A percentile compares a stretch with the other conserved stretches of the same genome.
Conservation (phyloP, 805 yeast species). For the Saccharomycopsis fibuligera region DNA sequence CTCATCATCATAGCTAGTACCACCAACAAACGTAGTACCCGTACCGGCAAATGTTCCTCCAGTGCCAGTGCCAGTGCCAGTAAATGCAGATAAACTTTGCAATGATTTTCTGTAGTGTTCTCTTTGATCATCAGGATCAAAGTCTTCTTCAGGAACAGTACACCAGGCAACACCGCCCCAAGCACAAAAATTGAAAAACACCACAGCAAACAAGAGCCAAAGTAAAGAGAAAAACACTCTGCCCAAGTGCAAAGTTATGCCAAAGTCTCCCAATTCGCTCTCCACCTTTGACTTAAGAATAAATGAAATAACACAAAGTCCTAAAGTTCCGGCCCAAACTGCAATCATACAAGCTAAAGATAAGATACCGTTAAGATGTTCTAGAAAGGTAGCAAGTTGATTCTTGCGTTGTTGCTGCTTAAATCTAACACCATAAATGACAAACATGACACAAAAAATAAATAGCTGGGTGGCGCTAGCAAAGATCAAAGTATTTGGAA, state of each 20-base stretch:
- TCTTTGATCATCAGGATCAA: conserved; percentile 8
- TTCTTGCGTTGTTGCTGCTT: conserved; percentile 2
- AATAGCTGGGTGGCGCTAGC: conserved; percentile 28
- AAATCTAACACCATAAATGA: neutral
- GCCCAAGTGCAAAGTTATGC: conserved; percentile 40
- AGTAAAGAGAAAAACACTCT: conserved; percentile 34
- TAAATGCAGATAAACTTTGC: conserved; percentile 10
- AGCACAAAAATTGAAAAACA: conserved; percentile 21
- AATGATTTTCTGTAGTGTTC: conserved; percentile 14
- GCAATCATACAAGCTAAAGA: conserved; percentile 32
- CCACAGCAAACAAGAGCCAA: conserved; percentile 32
- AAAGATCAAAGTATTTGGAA: conserved; percentile 27
- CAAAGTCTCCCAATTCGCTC: conserved; percentile 38
- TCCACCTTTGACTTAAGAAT: conserved; percentile 27
- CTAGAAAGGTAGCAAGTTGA: conserved; percentile 22
- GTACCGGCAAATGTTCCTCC: too few species aligned
- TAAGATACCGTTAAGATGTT: conserved; percentile 33
- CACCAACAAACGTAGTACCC: neutral
- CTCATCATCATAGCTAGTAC: neutral
- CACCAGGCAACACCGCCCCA: conserved; percentile 50
- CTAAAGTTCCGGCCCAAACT: conserved; percentile 28
- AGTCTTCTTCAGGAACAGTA: conserved; percentile 35
- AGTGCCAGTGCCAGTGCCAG: too few species aligned
- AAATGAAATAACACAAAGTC: conserved; percentile 28
- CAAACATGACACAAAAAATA: conserved; percentile 28